Evolutionary conservation across 768 basidiomycete species (phyloP).

Genomic region (Pleurotus tuber-regium): DNA sequence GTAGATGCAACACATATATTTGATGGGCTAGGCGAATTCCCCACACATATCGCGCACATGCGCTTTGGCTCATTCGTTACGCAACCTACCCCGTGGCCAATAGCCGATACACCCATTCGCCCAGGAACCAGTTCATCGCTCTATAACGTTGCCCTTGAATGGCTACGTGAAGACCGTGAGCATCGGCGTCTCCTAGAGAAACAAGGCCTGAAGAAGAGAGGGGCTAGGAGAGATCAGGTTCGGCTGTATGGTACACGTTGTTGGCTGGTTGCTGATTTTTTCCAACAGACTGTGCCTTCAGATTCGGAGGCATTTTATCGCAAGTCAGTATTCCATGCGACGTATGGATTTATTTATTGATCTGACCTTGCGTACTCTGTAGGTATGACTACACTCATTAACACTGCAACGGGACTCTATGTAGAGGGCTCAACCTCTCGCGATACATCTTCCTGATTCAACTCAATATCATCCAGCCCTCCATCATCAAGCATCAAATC

Average conservation of each 20-base stretch:
- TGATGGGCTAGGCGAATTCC: conserved; percentile 88
- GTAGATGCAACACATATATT: conserved; percentile 97
- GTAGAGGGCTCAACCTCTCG: not conserved
- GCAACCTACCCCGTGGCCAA: conserved; percentile 69
- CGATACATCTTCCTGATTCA: conserved; percentile 6
- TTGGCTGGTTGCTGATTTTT: too few relatives aligned
- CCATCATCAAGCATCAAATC: too few relatives aligned
- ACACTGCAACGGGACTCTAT: not conserved
- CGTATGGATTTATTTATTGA: not conserved
- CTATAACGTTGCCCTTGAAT: conserved; percentile 75
- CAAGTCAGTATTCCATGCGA: conserved; percentile 50
- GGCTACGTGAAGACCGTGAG: conserved; percentile 84
- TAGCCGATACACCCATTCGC: conserved; percentile 24
- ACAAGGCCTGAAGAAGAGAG: conserved; percentile 54
- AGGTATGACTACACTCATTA: conserved; percentile 47
- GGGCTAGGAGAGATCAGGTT: conserved; percentile 56
- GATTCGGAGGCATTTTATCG: conserved; percentile 85
- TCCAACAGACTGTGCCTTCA: conserved; percentile 58
- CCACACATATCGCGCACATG: conserved; percentile 93
- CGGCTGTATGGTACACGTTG: conserved; percentile 2
- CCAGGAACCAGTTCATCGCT: conserved; percentile 37
- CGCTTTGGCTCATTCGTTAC: conserved; percentile 74
- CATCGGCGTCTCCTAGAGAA: conserved; percentile 57
- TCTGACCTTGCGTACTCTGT: not conserved
- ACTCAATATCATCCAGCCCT: too few relatives aligned